Evolutionary conservation across 2,329 filamentous ascomycete genomes (phyloP).

Genomic region (Alternaria panax): DNA sequence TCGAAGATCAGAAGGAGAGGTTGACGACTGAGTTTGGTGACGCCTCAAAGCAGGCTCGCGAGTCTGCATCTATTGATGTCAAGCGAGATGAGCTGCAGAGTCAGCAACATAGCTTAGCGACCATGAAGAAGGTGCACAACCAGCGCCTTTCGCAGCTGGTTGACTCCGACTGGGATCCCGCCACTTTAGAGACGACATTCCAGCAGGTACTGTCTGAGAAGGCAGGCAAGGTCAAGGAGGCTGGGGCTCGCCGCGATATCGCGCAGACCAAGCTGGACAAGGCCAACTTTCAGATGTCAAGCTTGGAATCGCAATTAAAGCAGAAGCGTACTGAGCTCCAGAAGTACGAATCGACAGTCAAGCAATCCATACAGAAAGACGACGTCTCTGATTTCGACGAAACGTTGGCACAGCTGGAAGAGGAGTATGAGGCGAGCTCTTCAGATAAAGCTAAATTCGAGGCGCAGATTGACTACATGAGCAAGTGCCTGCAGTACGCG

Average conservation of each 20-base stretch:
- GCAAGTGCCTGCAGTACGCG: constrained; percentile 70
- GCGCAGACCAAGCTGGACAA: constrained; percentile 77
- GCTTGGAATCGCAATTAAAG: constrained; percentile 67
- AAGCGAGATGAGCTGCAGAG: constrained; percentile 81
- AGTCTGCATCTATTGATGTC: constrained; percentile 83
- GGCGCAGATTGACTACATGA: constrained; percentile 75
- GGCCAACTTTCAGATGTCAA: constrained; percentile 75
- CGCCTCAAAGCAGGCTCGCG: constrained; percentile 79
- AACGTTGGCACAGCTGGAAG: constrained; percentile 60
- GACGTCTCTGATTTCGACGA: constrained; percentile 58
- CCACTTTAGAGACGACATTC: constrained; percentile 74
- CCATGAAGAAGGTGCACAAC: constrained; percentile 76
- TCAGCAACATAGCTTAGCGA: constrained; percentile 76
- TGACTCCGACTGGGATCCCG: constrained; percentile 71
- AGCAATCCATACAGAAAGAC: constrained; percentile 56
- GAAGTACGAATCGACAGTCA: constrained; percentile 68
- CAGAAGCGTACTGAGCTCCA: constrained; percentile 70
- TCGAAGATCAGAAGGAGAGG: constrained; percentile 76
- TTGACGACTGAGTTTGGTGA: constrained; percentile 83
- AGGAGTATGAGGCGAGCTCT: constrained; percentile 59
- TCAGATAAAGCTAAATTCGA: constrained; percentile 74
- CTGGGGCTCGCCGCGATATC: constrained; percentile 74
- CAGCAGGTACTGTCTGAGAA: constrained; percentile 68
- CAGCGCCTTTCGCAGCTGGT: constrained; percentile 72
- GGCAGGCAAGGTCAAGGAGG: constrained; percentile 65